These are phyloP conservation scores for Dendrocalamus sinicus DNA, from an alignment of 176 grass and related monocot species.

Conservation along the genomic window DNA sequence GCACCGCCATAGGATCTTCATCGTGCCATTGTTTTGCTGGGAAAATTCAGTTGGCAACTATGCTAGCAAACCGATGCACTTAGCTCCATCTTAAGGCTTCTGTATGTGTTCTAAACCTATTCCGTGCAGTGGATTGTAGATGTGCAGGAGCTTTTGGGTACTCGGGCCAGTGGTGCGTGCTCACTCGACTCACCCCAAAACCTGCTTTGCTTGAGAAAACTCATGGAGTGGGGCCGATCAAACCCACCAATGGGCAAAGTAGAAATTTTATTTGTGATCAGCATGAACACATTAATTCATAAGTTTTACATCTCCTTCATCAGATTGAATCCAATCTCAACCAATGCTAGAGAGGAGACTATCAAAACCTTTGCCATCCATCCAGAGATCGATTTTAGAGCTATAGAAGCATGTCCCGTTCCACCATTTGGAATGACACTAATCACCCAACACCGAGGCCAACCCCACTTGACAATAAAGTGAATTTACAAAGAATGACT, in stretches of 20 bases:
- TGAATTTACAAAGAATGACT: constrained; percentile 39
- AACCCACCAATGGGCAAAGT: background rate
- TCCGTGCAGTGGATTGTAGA: too few relatives aligned
- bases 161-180: too few relatives aligned
- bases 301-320: background rate
- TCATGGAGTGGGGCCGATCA: background rate
- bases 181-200: background rate
- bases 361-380: background rate
- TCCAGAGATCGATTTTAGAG: background rate
- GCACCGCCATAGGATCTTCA: too few relatives aligned
- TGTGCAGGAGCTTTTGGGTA: too few relatives aligned
- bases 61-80: background rate
- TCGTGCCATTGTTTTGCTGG: too few relatives aligned
- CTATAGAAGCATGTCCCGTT: constrained; percentile 2
- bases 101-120: background rate
- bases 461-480: constrained; percentile 41
- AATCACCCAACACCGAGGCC: constrained; percentile 27
- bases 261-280: background rate
- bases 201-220: background rate
- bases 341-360: background rate
- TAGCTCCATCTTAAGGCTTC: background rate
- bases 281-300: background rate
- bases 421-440: constrained; percentile 24
- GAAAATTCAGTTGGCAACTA: too few relatives aligned
- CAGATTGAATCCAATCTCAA: background rate